These are phyloP conservation scores for Litchi chinensis DNA, from an alignment of 345 rosid species.

Conservation along the genomic window DNA sequence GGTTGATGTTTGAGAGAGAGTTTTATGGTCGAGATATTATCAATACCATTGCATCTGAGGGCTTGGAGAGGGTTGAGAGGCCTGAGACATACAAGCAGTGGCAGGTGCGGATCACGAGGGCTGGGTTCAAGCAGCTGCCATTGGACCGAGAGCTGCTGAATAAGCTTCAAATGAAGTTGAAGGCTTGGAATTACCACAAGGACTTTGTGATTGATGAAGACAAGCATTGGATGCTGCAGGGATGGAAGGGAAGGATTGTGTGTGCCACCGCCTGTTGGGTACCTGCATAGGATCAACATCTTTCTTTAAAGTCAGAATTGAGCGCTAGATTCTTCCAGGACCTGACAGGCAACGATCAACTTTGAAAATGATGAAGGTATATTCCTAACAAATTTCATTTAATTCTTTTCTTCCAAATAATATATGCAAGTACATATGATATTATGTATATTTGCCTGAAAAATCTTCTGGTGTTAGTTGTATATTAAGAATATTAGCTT, in stretches of 20 bases:
- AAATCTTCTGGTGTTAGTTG: not conserved
- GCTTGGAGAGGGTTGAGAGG: constrained; percentile 70
- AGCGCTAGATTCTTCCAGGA: constrained; percentile 7
- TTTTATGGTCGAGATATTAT: constrained; percentile 61
- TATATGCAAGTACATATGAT: not conserved
- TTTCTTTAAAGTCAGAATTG: not conserved
- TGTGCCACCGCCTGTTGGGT: constrained; percentile 72
- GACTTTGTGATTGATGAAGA: constrained; percentile 71
- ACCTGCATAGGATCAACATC: constrained; percentile 34
- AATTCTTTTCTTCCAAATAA: not conserved
- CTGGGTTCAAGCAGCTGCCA: constrained; percentile 63
- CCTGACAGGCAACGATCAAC: not conserved
- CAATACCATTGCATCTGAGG: constrained; percentile 84
- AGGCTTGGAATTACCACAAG: constrained; percentile 52
- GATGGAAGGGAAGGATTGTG: constrained; percentile 89
- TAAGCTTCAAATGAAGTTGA: constrained; percentile 35
- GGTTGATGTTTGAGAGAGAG: constrained; percentile 64
- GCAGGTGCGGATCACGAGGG: constrained; percentile 61
- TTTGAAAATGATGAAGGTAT: constrained; percentile 13
- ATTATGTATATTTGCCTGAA: not conserved
- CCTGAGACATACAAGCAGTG: constrained; percentile 87
- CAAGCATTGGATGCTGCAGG: constrained; percentile 71
- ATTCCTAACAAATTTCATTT: not conserved
- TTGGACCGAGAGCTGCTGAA: constrained; percentile 50
- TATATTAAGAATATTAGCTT: not conserved